phyloP scores from a whole-genome alignment of 331 rosid species.

The Pyracantha coccinea region DNA sequence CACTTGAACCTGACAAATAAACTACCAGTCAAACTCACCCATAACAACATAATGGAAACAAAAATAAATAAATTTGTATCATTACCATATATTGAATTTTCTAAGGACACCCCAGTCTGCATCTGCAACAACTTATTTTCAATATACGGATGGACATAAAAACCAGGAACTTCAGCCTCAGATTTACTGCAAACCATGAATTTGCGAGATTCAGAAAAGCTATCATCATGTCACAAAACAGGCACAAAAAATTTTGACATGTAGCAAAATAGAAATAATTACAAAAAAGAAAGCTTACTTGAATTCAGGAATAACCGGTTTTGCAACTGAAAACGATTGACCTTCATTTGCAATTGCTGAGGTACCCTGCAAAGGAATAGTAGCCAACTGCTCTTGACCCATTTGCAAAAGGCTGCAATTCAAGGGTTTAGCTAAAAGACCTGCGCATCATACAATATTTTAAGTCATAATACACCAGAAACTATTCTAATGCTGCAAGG shows the following conservation, averaged over 20 bases:
- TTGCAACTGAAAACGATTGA: constrained; percentile 27
- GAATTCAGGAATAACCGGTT: constrained; percentile 24
- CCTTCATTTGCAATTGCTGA: constrained; percentile 27
- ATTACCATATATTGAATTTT: constrained; percentile 27
- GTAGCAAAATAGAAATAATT: not conserved
- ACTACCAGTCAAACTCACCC: constrained; percentile 21
- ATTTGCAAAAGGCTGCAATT: constrained; percentile 23
- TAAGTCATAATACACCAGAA: constrained; percentile 4
- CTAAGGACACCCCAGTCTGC: constrained; percentile 30
- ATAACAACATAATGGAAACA: constrained; percentile 14
- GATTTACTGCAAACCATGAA: constrained; percentile 41
- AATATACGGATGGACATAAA: constrained; percentile 53
- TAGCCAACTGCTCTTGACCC: constrained; percentile 22
- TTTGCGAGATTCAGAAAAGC: constrained; percentile 8
- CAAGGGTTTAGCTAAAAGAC: constrained; percentile 29
- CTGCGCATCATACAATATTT: constrained; percentile 35
- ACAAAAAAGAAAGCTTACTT: constrained; percentile 26
- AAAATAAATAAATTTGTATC: constrained; percentile 11
- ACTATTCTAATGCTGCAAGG: not conserved
- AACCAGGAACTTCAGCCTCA: constrained; percentile 26
- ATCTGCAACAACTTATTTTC: constrained; percentile 35
- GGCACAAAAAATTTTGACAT: not conserved
- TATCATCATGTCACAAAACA: not conserved
- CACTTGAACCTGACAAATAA: constrained; percentile 37
- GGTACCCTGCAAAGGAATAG: constrained; percentile 26